phyloP scores from a whole-genome alignment of 23 red algal species.

The Agarophyton chilense region DNA sequence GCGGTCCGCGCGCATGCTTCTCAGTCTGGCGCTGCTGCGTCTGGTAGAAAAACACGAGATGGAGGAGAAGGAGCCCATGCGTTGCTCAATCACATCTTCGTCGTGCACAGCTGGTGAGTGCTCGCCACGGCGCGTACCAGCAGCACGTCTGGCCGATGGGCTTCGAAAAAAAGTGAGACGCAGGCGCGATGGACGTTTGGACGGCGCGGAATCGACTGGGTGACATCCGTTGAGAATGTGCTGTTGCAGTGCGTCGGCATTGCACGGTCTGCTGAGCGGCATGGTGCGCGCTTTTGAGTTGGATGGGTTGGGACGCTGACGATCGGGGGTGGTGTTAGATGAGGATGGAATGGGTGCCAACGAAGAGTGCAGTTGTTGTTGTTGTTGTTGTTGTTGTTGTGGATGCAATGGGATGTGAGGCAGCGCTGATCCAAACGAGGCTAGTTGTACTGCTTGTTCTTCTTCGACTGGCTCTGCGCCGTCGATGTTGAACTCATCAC shows the following conservation, averaged over 20 bases:
- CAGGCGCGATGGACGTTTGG: neutral
- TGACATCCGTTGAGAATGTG: neutral
- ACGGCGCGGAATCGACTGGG: too few relatives aligned
- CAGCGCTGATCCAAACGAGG: conserved; percentile 42
- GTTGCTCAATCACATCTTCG: neutral
- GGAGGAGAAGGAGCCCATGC: neutral
- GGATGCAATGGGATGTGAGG: neutral
- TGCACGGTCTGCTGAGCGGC: neutral
- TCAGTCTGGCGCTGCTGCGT: neutral
- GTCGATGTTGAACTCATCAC: conserved; percentile 54
- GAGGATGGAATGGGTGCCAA: neutral
- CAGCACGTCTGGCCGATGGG: neutral
- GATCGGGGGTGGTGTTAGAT: neutral
- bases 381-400: neutral
- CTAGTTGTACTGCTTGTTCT: conserved; percentile 45
- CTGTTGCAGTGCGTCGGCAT: neutral
- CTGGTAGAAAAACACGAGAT: conserved; percentile 3
- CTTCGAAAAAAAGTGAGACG: neutral
- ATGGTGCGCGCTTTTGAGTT: neutral
- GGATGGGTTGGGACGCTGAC: neutral
- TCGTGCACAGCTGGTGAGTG: too few relatives aligned
- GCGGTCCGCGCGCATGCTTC: neutral
- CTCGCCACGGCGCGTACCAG: neutral
- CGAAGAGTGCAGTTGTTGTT: neutral
- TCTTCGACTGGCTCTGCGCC: conserved; percentile 55